phyloP scores from a whole-genome alignment of 2,329 filamentous ascomycete species.

The Torrubiella hemipterigena region DNA sequence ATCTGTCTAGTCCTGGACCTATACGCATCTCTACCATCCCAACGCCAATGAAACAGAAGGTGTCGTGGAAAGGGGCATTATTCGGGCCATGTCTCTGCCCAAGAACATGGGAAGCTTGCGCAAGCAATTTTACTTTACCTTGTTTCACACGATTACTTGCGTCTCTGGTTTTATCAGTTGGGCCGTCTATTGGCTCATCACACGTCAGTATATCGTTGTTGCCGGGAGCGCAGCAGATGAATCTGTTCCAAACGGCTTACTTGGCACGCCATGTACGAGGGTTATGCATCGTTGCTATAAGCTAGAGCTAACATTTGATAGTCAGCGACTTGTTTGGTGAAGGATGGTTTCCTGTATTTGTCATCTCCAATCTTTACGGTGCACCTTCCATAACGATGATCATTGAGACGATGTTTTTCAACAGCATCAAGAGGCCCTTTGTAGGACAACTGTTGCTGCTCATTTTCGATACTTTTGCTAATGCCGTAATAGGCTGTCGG shows the following conservation, averaged over 20 bases:
- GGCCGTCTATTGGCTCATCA: conserved; percentile 35
- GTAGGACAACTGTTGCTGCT: conserved; percentile 20
- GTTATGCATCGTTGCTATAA: neutral
- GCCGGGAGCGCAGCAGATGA: conserved; percentile 3
- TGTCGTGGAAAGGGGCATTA: conserved; percentile 21
- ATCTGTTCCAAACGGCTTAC: conserved; percentile 1
- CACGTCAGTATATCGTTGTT: conserved; percentile 16
- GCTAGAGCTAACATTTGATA: conserved; percentile 11
- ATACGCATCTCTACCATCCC: conserved; percentile 37
- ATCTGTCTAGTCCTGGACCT: conserved; percentile 32
- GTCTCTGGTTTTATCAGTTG: conserved; percentile 38
- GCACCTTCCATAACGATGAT: conserved; percentile 30
- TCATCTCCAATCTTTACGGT: conserved; percentile 32
- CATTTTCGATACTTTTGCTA: conserved; percentile 1
- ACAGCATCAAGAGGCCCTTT: conserved; percentile 39
- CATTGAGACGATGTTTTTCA: conserved; percentile 34
- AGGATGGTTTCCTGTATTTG: conserved; percentile 34
- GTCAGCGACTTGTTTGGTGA: conserved; percentile 36
- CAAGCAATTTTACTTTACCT: conserved; percentile 33
- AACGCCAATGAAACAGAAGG: conserved; percentile 23
- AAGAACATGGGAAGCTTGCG: conserved; percentile 25
- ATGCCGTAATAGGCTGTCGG: conserved; percentile 26
- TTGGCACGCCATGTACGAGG: conserved; percentile 8
- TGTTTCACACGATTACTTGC: conserved; percentile 35
- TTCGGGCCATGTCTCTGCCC: conserved; percentile 32